These are phyloP conservation scores for Sarcomyxa edulis DNA, from an alignment of 768 basidiomycete species.

Conservation along the genomic window DNA sequence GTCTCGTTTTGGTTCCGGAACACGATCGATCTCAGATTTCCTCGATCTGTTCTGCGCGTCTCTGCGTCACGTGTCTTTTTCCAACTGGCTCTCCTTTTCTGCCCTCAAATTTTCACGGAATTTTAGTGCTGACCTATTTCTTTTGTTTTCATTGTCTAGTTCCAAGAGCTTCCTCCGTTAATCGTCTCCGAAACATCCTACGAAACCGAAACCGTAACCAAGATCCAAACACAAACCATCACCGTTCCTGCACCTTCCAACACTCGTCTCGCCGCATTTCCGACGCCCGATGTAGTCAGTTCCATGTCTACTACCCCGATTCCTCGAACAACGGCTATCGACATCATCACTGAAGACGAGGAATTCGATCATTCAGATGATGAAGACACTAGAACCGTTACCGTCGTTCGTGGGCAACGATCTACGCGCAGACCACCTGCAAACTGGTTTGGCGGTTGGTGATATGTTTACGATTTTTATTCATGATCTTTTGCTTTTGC, in stretches of 20 bases:
- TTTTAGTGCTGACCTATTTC: conserved; percentile 26
- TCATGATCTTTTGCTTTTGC: conserved; percentile 26
- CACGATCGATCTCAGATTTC: conserved; percentile 27
- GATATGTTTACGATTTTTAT: conserved; percentile 26
- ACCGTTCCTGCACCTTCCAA: conserved; percentile 73
- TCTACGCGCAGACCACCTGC: conserved; percentile 45
- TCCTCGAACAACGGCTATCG: conserved; percentile 72
- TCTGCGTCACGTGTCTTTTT: conserved; percentile 32
- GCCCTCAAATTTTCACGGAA: conserved; percentile 20
- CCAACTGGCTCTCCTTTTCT: conserved; percentile 15
- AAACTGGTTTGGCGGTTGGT: conserved; percentile 61
- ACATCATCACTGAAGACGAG: conserved; percentile 60
- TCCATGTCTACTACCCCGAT: conserved; percentile 54
- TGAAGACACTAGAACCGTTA: conserved; percentile 32
- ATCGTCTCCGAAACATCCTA: conserved; percentile 40
- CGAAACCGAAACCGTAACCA: conserved; percentile 61
- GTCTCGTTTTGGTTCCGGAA: conserved; percentile 19
- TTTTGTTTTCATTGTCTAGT: conserved; percentile 24
- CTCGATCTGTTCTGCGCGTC: conserved; percentile 29
- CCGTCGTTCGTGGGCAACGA: conserved; percentile 37
- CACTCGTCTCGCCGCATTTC: conserved; percentile 70
- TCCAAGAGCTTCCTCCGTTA: conserved; percentile 42
- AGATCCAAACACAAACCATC: conserved; percentile 61
- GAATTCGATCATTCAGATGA: conserved; percentile 32
- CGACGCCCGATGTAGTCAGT: conserved; percentile 60